Conservation (phyloP, 129 eudicot species). For the Centaurea solstitialis region DNA sequence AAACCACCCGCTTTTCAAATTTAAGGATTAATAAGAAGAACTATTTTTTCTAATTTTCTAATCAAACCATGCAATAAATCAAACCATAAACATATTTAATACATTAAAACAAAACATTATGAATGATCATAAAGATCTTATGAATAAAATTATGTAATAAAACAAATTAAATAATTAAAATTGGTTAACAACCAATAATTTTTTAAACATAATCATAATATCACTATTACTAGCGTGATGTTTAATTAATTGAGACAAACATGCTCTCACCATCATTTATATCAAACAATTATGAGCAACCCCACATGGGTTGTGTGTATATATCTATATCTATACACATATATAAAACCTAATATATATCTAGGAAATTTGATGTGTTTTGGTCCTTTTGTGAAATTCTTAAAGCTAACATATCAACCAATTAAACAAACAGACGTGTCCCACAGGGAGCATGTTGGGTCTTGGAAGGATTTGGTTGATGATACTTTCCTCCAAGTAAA, state of each 20-base stretch:
- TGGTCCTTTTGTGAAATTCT: not conserved
- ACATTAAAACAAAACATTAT: not conserved
- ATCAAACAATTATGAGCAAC: constrained; percentile 19
- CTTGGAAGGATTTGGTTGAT: constrained; percentile 16
- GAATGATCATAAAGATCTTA: not conserved
- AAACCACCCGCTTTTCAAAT: not conserved
- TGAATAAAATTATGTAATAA: not conserved
- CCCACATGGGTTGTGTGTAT: constrained; percentile 4
- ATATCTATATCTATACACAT: not conserved
- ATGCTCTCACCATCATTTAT: constrained; percentile 24
- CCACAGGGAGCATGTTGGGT: constrained; percentile 25
- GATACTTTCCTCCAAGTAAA: not conserved
- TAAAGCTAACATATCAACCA: not conserved
- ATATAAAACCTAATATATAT: not conserved
- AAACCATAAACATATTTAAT: not conserved
- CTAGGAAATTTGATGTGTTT: not conserved
- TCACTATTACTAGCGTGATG: constrained; percentile 38
- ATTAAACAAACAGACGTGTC: constrained; percentile 24
- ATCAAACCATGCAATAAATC: not conserved
- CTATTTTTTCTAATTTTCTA: not conserved
- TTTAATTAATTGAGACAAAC: constrained; percentile 28
- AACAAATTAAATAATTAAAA: not conserved
- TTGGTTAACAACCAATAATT: not conserved
- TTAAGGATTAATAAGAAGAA: not conserved
- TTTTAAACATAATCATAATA: constrained; percentile 22